Evolutionary conservation across 2,329 filamentous ascomycete species (phyloP), one percentile per base, ranked within the genome.

Genomic region (Fusarium chuoi): DNA sequence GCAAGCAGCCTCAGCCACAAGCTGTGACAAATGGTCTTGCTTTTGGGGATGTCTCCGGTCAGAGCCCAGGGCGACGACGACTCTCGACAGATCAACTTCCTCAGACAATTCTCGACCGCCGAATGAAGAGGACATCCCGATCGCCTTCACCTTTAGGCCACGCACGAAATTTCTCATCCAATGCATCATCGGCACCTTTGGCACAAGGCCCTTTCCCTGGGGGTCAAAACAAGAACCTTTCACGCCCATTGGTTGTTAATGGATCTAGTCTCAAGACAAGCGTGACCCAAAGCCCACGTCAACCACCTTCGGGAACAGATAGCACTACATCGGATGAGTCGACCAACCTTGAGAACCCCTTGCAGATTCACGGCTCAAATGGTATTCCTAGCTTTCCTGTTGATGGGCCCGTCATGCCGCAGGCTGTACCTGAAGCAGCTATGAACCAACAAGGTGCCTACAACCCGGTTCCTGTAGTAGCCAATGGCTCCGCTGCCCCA

Each of bases 111-210:
- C 81, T 89, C 12, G 87, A 89, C 61, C 83, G 86, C 30, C 82
- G 87, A 44, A 88, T 89, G 79, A 85, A 84, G 73, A 83, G 87
- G 42, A 85, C 85, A 5, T 89, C 88, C 5, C 84, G 88, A 20
- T 90, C 89, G 10, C 88, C 88, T 18, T 90, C 89, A 7, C 88
- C 89, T 1, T 79, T 88, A 5, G 86, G 87, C 7, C 87, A 89
- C 65, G 79, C 82, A 48, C 84, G 87, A 54, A 83, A 84, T 3
- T 83, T 84, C 38, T 85, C 86, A 1, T 75, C 81, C 0, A 84
- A 82, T 8, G 83, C 81, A 28, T 81, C 81, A 45, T 82, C 84
- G 3, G 80, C 83, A 1, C 81, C 86, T 5, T 74, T 85, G n/a
- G 46, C 75, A 36, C 81, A 84, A 6, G 80, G 81, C 1, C 79